Conservation (phyloP, 2,329 filamentous ascomycete genomes). For the Trematosphaeria pertusa region DNA sequence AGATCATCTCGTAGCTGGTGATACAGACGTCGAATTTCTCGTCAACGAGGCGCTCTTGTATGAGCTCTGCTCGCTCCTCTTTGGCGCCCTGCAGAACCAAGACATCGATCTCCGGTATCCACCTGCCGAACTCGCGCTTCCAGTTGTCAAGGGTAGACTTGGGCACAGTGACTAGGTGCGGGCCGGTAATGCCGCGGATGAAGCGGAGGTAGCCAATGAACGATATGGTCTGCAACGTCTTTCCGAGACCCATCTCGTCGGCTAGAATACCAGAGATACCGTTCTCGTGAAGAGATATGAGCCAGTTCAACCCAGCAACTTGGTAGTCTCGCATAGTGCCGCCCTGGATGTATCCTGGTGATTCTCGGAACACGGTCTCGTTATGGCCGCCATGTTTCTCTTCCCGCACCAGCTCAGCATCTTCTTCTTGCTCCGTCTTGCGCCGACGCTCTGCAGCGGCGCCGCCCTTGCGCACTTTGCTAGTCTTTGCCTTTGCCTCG, state of each 20-base stretch:
- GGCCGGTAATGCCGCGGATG: slow-evolving; percentile 85
- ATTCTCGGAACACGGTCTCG: slow-evolving; percentile 86
- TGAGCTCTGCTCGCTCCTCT: slow-evolving; percentile 86
- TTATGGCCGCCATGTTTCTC: slow-evolving; percentile 87
- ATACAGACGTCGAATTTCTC: slow-evolving; percentile 98
- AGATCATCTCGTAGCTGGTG: slow-evolving; percentile 98
- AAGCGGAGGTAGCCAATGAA: slow-evolving; percentile 95
- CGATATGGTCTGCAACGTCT: slow-evolving; percentile 96
- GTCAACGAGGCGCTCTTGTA: slow-evolving; percentile 88
- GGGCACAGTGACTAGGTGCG: slow-evolving; percentile 89
- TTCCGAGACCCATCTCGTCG: slow-evolving; percentile 98
- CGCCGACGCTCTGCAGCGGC: slow-evolving; percentile 79
- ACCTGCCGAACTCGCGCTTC: slow-evolving; percentile 91
- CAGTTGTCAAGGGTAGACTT: slow-evolving; percentile 99
- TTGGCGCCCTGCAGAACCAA: slow-evolving; percentile 94
- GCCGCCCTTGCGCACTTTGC: slow-evolving; percentile 80
- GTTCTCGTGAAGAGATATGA: slow-evolving; percentile 97
- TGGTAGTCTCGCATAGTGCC: slow-evolving; percentile 96
- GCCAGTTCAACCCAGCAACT: slow-evolving; percentile 93
- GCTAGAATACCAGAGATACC: slow-evolving; percentile 97
- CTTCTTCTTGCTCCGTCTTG: slow-evolving; percentile 96
- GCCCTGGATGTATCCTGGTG: slow-evolving; percentile 83
- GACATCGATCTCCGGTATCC: slow-evolving; percentile 96
- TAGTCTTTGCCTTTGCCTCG: slow-evolving; percentile 73
- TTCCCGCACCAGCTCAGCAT: slow-evolving; percentile 84